A percentile compares a stretch with the other conserved stretches of the same genome.
These are phyloP conservation scores for Exophiala lecanii-corni DNA, from an alignment of 2,329 filamentous ascomycete species.

Conservation along the genomic window DNA sequence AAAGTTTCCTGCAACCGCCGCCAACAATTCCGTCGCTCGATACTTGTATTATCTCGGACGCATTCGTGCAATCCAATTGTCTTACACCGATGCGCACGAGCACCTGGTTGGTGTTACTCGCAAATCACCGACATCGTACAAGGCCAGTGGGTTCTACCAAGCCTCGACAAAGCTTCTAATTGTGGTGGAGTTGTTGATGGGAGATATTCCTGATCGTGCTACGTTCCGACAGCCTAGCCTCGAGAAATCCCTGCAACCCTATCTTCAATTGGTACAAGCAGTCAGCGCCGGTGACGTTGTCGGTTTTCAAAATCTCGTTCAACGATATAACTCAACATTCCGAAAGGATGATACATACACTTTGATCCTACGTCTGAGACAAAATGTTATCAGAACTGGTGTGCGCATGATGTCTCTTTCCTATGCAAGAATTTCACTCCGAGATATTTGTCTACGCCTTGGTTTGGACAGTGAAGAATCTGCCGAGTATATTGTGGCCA, in stretches of 20 bases:
- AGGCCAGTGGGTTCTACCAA: constrained; percentile 90
- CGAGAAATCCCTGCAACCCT: constrained; percentile 83
- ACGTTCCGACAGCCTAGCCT: constrained; percentile 87
- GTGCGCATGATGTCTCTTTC: constrained; percentile 99
- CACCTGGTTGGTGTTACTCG: constrained; percentile 89
- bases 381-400: constrained; percentile 99
- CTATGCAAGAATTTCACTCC: constrained; percentile 93
- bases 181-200: constrained; percentile 95
- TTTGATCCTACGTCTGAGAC: constrained; percentile 84
- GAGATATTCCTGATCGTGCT: constrained; percentile 92
- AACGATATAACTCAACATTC: constrained; percentile 77
- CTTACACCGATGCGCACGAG: constrained; percentile 94
- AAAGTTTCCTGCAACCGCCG: constrained; percentile 86
- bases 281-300: constrained; percentile 95
- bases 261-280: constrained; percentile 88
- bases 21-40: constrained; percentile 95
- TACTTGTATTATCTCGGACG: constrained; percentile 97
- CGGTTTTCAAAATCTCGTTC: constrained; percentile 84
- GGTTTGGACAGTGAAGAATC: constrained; percentile 94
- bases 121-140: constrained; percentile 85
- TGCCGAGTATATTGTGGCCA: constrained; percentile 97
- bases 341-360: constrained; percentile 93
- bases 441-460: constrained; percentile 93
- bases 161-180: constrained; percentile 94
- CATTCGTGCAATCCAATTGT: constrained; percentile 91